Evolutionary conservation across 352 stramenopile genomes (phyloP), one percentile per base, ranked within the genome.

Genomic region (Globisporangium lucens): DNA sequence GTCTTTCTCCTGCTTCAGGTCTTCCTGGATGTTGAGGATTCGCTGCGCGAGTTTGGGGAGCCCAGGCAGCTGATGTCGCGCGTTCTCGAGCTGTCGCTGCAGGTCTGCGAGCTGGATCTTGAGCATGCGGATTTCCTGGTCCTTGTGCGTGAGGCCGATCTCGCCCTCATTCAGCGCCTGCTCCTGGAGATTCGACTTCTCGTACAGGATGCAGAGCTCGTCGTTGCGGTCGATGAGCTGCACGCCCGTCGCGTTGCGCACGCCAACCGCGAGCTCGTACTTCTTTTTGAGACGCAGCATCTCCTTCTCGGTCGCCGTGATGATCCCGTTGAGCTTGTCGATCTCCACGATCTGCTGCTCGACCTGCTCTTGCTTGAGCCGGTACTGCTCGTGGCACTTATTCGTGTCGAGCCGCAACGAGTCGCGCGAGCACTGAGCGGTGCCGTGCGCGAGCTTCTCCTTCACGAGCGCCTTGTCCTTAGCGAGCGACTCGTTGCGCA

Each of bases 341-440:
- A 98, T 98, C 72, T 98, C 88, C 12, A 97, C 85, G 69, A 98
- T 98, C 78, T 98, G 94, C 77, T 98, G 91, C 74, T 98, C 92
- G 51, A 98, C 91, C 51, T 86, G 80, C 53, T 96, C 91, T 67
- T 98, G 93, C 72, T 96, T 97, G 29, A 87, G 67, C 7, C 90
- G 77, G 71, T 98, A 98, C 20, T 89, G 77, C 47, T 96, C 85
- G 65, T 97, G 87, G 43, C 78, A 85, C 63, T 97, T 96, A 75
- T 98, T 98, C 6, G 88, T 90, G 52, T 98, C 93, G 12, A 97
- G 76, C 0, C 92, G 84, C 41, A 97, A 72, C 35, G 78, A 89
- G 60, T 98, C 91, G 47, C 93, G 89, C 36, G 95, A 95, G 47
- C 87, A 96, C 74, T 98, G 89, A 0, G 89, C 85, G 15, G 83